Evolutionary conservation across 306 rosid species (phyloP), one percentile per base, ranked within the genome.

Genomic region (Inga oerstediana): DNA sequence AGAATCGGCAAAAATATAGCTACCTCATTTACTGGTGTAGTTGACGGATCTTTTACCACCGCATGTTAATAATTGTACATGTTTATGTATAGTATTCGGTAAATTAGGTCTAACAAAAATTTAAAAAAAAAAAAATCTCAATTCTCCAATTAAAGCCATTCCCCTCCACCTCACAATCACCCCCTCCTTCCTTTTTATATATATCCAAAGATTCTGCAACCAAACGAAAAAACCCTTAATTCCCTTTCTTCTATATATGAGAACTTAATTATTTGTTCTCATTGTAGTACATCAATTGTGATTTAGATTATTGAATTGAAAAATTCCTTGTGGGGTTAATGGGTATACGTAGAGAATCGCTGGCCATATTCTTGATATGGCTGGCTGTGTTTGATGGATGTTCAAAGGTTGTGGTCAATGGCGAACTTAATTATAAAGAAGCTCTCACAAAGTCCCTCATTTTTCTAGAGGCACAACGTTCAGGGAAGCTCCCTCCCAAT

Each of bases 391-490:
- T 89, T 64, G 84, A 91, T 84, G 90, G 85, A 61, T 75, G 79
- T 14, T 34, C 86, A 19, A 70, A 80, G 41, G 22, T 54, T 2
- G 64, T 8, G 8, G 97, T 90, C 8, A 59, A 85, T 9, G 93
- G 88, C 46, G 12, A 35, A 1, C 52, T 91, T 2, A 77, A 96
- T 79, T 96, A 96, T 48, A 93, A 89, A 75, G 99, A 96, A 17
- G 99, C 99, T 34, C 97, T 96, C 46, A 85, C 90, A 52, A 96
- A 92, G 79, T 90, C 99, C 62, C 64, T 96, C 43, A 81, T 96
- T n/a, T 96, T 93, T 88, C 83, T 93, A 2, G 99, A 96, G 82
- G 97, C 97, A 27, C 99, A 96, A 88, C 79, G 99, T 46, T 96
- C 99, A n/a, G 99, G 99, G n/a, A 96, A 92, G 67, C 94, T 96